These are phyloP conservation scores for Lasiodiplodia citricola DNA, from an alignment of 2,329 filamentous ascomycete species.

Conservation along the genomic window DNA sequence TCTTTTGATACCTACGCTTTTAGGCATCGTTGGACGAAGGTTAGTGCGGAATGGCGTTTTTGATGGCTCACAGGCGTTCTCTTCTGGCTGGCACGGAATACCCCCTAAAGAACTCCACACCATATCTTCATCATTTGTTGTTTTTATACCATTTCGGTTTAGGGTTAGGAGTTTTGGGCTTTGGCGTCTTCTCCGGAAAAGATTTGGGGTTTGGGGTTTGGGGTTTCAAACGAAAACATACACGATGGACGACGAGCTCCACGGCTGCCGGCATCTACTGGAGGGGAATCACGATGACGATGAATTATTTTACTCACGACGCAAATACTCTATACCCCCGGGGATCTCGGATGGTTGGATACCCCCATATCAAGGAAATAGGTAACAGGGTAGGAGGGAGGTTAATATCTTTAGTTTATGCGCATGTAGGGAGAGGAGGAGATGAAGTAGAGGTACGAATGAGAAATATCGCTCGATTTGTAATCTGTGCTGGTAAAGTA, in stretches of 20 bases:
- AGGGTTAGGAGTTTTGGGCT: not conserved
- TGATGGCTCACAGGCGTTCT: not conserved
- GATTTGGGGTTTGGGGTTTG: not conserved
- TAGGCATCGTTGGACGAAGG: not conserved
- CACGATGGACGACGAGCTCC: not conserved
- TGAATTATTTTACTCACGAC: not conserved
- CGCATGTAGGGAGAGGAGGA: not conserved
- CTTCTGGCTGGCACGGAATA: not conserved
- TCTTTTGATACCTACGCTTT: not conserved
- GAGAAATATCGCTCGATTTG: not conserved
- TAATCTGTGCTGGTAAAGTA: not conserved
- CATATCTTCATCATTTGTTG: not conserved
- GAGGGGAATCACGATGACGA: not conserved
- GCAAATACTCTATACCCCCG: not conserved
- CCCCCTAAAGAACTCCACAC: not conserved
- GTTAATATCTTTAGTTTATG: not conserved
- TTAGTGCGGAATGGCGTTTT: not conserved
- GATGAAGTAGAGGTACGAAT: not conserved
- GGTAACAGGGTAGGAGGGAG: not conserved
- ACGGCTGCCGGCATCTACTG: not conserved
- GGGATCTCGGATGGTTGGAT: not conserved
- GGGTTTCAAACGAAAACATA: not conserved
- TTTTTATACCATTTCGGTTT: not conserved
- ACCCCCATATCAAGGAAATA: not conserved
- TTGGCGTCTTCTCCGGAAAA: not conserved